Conservation (phyloP, 2,329 filamentous ascomycete genomes). For the Pseudogymnoascus sp. region DNA sequence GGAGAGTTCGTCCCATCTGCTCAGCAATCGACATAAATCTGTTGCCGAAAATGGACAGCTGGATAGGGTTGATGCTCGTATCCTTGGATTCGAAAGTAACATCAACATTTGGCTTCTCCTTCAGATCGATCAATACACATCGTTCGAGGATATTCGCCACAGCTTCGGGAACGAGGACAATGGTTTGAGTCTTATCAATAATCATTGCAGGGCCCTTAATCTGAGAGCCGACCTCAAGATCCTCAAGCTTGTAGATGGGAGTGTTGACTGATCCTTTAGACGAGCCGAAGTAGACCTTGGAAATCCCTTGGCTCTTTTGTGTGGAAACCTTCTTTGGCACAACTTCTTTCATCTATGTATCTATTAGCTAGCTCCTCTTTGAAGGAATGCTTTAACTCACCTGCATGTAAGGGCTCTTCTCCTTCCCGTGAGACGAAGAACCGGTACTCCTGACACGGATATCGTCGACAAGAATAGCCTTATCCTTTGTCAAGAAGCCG, state of each 20-base stretch:
- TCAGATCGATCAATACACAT: constrained; percentile 71
- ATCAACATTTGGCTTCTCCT: constrained; percentile 9
- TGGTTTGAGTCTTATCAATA: constrained; percentile 81
- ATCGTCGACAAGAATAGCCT: constrained; percentile 82
- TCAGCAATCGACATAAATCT: constrained; percentile 79
- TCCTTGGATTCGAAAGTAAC: constrained; percentile 27
- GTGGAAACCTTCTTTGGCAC: neutral
- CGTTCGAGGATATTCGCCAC: constrained; percentile 67
- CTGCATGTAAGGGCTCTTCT: constrained; percentile 29
- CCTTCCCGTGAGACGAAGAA: constrained; percentile 73
- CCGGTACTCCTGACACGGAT: constrained; percentile 79
- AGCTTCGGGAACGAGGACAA: constrained; percentile 73
- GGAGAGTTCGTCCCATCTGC: constrained; percentile 70
- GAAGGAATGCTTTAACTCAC: neutral
- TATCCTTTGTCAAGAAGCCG: constrained; percentile 72
- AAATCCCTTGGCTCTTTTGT: neutral
- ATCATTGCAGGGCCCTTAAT: constrained; percentile 76
- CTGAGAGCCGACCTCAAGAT: constrained; percentile 63
- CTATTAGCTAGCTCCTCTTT: constrained; percentile 27
- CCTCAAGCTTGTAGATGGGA: constrained; percentile 70
- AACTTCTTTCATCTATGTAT: constrained; percentile 32
- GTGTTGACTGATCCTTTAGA: constrained; percentile 36
- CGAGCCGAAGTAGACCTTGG: neutral
- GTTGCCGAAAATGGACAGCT: constrained; percentile 70
- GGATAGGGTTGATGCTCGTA: constrained; percentile 59